phyloP scores from a whole-genome alignment of 2,329 filamentous ascomycete species.

The Cercospora canescens region DNA sequence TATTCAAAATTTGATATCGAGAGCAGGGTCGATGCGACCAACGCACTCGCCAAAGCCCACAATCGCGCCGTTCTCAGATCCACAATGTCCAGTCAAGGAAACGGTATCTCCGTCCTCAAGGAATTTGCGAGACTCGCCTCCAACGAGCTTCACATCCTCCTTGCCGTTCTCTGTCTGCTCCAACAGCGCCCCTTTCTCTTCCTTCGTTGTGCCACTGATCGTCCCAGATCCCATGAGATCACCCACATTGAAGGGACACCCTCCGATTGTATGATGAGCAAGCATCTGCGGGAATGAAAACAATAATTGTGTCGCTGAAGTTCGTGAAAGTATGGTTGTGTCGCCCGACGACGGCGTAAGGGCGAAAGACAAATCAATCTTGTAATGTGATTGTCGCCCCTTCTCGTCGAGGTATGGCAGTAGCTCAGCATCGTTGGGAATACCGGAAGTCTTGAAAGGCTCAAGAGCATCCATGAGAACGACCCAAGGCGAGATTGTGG shows the following conservation, averaged over 20 bases:
- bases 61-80: conserved; percentile 60
- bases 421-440: conserved; percentile 56
- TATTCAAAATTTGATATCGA: conserved; percentile 18
- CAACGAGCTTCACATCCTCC: conserved; percentile 58
- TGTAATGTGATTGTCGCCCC: conserved; percentile 60
- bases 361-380: conserved; percentile 69
- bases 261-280: conserved; percentile 74
- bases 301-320: conserved; percentile 67
- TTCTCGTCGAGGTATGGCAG: conserved; percentile 67
- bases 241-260: conserved; percentile 71
- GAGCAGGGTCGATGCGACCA: conserved; percentile 58
- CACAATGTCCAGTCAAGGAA: conserved; percentile 65
- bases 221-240: conserved; percentile 79
- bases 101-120: conserved; percentile 74
- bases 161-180: conserved; percentile 74
- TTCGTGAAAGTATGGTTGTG: conserved; percentile 54
- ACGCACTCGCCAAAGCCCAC: conserved; percentile 77
- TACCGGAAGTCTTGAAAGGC: conserved; percentile 61
- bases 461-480: conserved; percentile 75
- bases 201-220: conserved; percentile 64
- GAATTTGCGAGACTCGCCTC: conserved; percentile 69
- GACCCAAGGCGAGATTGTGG: conserved; percentile 77
- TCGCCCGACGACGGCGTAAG: conserved; percentile 51
- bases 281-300: conserved; percentile 85
- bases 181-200: conserved; percentile 66